Percentiles rank a stretch among this genome's conserved stretches.
Evolutionary conservation across 768 basidiomycete species (phyloP).

Genomic region (Fomitopsis serialis): DNA sequence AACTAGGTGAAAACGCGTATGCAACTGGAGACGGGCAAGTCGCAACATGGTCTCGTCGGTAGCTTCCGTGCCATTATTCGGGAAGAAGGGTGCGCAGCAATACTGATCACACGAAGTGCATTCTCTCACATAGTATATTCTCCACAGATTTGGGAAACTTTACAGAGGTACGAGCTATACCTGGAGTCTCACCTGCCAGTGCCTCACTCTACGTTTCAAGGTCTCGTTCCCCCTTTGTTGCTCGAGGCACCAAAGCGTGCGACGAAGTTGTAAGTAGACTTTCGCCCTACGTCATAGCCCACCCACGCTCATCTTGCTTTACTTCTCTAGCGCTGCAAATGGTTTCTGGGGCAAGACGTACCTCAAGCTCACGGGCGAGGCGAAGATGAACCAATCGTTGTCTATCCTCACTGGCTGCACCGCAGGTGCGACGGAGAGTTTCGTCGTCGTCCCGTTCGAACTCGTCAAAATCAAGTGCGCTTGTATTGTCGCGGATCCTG

Average conservation of each 20-base stretch:
- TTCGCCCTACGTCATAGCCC: not conserved
- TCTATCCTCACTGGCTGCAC: constrained; percentile 88
- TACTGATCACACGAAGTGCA: constrained; percentile 14
- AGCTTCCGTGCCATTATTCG: constrained; percentile 79
- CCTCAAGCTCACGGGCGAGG: constrained; percentile 52
- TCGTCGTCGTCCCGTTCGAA: constrained; percentile 96
- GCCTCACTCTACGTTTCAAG: constrained; percentile 27
- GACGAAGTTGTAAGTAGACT: constrained; percentile 73
- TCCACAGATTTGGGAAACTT: constrained; percentile 62
- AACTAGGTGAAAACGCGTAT: constrained; percentile 93
- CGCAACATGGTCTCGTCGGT: constrained; percentile 70
- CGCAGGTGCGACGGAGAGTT: constrained; percentile 94
- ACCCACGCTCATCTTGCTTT: not conserved
- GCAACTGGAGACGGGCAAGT: constrained; percentile 89
- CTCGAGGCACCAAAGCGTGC: constrained; percentile 98
- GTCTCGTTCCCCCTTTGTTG: constrained; percentile 91
- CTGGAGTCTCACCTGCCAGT: not conserved
- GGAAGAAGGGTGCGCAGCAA: constrained; percentile 74
- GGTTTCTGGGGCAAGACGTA: constrained; percentile 95
- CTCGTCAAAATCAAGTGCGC: constrained; percentile 81
- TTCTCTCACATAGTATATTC: not conserved
- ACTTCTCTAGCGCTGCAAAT: constrained; percentile 60
- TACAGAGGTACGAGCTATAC: constrained; percentile 64
- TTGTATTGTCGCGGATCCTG: not conserved
- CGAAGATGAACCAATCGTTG: constrained; percentile 85